phyloP scores from a whole-genome alignment of 139 green algal species.

The Micractinium conductrix region DNA sequence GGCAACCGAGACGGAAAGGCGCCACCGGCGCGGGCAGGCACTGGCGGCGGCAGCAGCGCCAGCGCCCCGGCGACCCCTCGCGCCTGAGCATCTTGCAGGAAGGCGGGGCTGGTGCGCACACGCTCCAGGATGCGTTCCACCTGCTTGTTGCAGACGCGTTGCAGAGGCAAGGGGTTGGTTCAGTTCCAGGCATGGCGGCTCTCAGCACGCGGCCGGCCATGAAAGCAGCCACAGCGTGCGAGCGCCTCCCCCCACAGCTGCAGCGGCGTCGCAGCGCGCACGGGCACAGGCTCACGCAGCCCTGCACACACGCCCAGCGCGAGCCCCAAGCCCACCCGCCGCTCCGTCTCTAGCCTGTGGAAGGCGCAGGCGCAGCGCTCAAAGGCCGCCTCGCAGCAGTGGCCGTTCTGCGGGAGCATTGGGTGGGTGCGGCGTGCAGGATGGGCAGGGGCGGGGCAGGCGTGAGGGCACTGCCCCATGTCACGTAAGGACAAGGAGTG shows the following conservation, averaged over 20 bases:
- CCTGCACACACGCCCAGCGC: not conserved
- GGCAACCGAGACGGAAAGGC: not conserved
- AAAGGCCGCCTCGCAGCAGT: not conserved
- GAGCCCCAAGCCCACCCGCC: slow-evolving; percentile 12
- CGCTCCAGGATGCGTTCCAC: slow-evolving; percentile 45
- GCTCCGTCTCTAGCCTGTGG: slow-evolving; percentile 38
- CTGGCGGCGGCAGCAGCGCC: not conserved
- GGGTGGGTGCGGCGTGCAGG: not conserved
- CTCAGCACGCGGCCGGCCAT: not conserved
- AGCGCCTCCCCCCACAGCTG: too few species aligned
- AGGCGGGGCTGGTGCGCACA: slow-evolving; percentile 32
- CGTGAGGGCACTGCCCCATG: too few species aligned
- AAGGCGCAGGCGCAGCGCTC: slow-evolving; percentile 46
- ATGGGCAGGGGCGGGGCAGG: not conserved
- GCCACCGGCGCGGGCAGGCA: not conserved
- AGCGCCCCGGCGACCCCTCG: not conserved
- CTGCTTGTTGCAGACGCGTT: not conserved
- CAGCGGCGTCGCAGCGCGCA: not conserved
- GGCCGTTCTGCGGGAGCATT: slow-evolving; percentile 26
- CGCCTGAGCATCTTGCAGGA: slow-evolving; percentile 38
- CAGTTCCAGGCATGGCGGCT: too few species aligned
- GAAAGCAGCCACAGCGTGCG: not conserved
- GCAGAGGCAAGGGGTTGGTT: not conserved
- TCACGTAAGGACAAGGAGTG: too few species aligned
- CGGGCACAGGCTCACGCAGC: not conserved